Conservation (phyloP, 192 early-diverging fungal genomes). For the Coemansia sp. region DNA sequence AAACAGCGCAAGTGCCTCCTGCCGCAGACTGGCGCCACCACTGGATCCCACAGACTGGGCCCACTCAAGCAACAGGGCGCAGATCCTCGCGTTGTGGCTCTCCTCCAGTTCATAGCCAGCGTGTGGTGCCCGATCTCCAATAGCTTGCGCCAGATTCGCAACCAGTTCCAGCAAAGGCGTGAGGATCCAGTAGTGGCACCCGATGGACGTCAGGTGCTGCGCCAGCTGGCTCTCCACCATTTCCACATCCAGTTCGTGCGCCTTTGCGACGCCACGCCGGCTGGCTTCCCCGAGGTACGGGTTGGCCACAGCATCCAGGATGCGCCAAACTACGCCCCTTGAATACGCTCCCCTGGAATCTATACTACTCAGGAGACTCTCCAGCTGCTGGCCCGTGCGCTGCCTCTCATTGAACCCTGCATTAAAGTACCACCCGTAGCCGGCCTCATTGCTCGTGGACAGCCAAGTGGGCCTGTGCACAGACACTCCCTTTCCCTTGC, state of each 20-base stretch:
- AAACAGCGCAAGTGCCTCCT: background rate
- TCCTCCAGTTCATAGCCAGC: no score
- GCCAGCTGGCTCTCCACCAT: background rate
- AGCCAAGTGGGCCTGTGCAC: conserved; percentile 15
- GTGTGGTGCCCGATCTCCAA: no score
- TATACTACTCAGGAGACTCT: no score
- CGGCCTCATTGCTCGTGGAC: conserved; percentile 33
- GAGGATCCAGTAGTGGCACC: conserved; percentile 24
- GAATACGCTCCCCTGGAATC: no score
- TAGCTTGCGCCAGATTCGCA: background rate
- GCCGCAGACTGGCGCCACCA: no score
- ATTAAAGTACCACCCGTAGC: conserved; percentile 43
- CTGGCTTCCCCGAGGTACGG: background rate
- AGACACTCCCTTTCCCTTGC: no score
- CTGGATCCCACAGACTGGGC: background rate
- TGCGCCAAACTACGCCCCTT: background rate
- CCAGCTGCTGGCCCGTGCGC: no score
- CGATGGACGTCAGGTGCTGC: background rate
- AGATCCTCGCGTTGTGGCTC: background rate
- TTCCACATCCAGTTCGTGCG: background rate
- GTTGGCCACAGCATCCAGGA: background rate
- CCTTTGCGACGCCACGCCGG: background rate
- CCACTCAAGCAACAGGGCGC: conserved; percentile 1
- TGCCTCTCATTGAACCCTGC: background rate
- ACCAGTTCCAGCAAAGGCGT: conserved; percentile 11